Evolutionary conservation across 805 yeast genomes (phyloP).

Genomic region (Candida methanosorbosa): DNA sequence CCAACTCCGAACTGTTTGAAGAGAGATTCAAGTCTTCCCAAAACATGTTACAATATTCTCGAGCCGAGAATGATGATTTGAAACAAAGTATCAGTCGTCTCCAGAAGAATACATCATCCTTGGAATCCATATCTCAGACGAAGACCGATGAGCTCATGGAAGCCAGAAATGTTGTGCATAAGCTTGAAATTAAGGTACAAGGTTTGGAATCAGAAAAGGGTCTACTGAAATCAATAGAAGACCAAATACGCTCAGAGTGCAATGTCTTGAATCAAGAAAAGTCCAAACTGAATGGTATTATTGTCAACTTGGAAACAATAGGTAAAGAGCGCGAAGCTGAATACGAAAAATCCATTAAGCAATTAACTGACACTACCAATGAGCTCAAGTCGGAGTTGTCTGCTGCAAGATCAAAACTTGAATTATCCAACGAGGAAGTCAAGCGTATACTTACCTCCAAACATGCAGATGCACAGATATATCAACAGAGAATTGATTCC

Average conservation of each 20-base stretch:
- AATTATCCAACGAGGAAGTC: slow-evolving; percentile 41
- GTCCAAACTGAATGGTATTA: slow-evolving; percentile 43
- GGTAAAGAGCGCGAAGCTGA: slow-evolving; percentile 53
- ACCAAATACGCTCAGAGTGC: slow-evolving; percentile 44
- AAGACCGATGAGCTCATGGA: slow-evolving; percentile 49
- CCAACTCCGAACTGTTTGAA: slow-evolving; percentile 43
- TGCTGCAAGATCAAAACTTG: slow-evolving; percentile 34
- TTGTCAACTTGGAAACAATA: slow-evolving; percentile 51
- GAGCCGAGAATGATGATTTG: slow-evolving; percentile 37
- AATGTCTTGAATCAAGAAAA: slow-evolving; percentile 49
- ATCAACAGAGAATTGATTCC: slow-evolving; percentile 53
- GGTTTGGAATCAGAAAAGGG: slow-evolving; percentile 48
- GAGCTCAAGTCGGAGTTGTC: slow-evolving; percentile 39
- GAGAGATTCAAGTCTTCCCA: slow-evolving; percentile 39
- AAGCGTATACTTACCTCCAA: slow-evolving; percentile 41
- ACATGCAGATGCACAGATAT: slow-evolving; percentile 46
- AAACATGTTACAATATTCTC: slow-evolving; percentile 30
- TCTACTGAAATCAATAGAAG: slow-evolving; percentile 39
- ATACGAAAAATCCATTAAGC: slow-evolving; percentile 37
- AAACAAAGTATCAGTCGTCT: slow-evolving; percentile 28
- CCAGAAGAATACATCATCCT: slow-evolving; percentile 34
- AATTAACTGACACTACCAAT: slow-evolving; percentile 41
- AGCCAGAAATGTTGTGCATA: slow-evolving; percentile 36
- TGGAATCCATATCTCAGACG: slow-evolving; percentile 39
- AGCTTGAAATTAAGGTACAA: slow-evolving; percentile 34